Percentiles rank a stretch among this genome's conserved stretches.
phyloP scores from a whole-genome alignment of 1,284 basidiomycete genomes.

The Cutaneotrichosporon sp. region DNA sequence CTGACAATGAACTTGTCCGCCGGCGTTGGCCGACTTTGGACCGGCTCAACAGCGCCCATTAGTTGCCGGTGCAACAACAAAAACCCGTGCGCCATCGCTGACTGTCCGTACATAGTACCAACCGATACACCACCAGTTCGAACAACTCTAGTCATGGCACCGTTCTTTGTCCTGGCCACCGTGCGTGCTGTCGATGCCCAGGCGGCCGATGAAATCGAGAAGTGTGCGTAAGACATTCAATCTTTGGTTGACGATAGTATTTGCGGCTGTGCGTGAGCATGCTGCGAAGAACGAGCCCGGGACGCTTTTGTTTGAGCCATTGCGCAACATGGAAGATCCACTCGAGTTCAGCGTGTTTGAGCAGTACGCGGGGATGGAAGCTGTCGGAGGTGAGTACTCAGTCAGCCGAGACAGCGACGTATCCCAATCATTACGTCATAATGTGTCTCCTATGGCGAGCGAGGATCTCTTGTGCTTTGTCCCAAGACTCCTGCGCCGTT shows the following conservation, averaged over 20 bases:
- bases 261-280: neutral
- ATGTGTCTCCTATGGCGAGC: no score
- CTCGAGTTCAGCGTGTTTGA: conserved; percentile 14
- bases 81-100: no score
- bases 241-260: neutral
- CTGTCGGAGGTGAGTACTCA: conserved; percentile 8
- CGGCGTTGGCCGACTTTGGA: no score
- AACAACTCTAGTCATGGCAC: neutral
- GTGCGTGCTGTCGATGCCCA: neutral
- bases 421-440: no score
- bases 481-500: no score
- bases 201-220: neutral
- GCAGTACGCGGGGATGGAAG: conserved; percentile 11
- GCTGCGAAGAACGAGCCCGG: conserved; percentile 12
- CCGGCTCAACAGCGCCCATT: no score
- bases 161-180: conserved; percentile 1
- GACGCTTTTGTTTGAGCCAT: conserved; percentile 4
- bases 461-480: no score
- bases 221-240: neutral
- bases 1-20: no score
- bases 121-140: no score
- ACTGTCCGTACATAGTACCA: no score
- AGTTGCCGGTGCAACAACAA: neutral
- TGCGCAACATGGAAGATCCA: conserved; percentile 8
- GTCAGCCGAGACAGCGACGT: no score